phyloP scores from a whole-genome alignment of 2,329 filamentous ascomycete species.

The Exserohilum turcica region DNA sequence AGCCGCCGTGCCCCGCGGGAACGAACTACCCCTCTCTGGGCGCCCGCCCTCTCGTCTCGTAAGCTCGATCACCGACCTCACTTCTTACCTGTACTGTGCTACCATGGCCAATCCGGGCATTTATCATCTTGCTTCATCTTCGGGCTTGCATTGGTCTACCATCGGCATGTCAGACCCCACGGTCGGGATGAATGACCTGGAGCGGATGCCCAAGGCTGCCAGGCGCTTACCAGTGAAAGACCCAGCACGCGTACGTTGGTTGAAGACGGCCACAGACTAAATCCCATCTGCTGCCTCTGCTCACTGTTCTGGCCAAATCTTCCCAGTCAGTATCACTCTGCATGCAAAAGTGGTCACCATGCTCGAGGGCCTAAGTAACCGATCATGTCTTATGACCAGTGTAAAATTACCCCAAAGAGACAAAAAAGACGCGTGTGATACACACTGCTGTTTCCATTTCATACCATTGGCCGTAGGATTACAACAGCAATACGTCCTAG shows the following conservation, averaged over 20 bases:
- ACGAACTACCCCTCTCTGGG: slow-evolving; percentile 17
- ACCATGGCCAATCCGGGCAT: slow-evolving; percentile 1
- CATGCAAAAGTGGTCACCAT: neutral
- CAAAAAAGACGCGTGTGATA: neutral
- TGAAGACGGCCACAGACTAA: neutral
- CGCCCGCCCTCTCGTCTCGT: too few relatives aligned
- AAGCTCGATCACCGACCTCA: too few relatives aligned
- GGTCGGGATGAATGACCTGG: neutral
- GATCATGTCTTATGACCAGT: neutral
- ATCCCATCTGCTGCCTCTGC: neutral
- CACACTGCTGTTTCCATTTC: neutral
- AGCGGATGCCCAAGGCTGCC: neutral
- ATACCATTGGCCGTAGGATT: neutral
- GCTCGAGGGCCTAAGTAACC: neutral
- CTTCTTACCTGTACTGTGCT: slow-evolving; percentile 16
- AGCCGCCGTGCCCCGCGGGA: slow-evolving; percentile 20
- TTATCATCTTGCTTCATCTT: neutral
- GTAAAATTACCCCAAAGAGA: neutral
- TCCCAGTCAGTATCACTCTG: neutral
- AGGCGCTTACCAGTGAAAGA: neutral
- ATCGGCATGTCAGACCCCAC: slow-evolving; percentile 10
- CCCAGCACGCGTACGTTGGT: neutral
- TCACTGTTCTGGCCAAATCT: neutral
- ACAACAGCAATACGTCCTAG: neutral
- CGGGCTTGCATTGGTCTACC: neutral